Base-by-base conservation (phyloP, 1,284 basidiomycete species). In the Sphagnurus paluster region DNA sequence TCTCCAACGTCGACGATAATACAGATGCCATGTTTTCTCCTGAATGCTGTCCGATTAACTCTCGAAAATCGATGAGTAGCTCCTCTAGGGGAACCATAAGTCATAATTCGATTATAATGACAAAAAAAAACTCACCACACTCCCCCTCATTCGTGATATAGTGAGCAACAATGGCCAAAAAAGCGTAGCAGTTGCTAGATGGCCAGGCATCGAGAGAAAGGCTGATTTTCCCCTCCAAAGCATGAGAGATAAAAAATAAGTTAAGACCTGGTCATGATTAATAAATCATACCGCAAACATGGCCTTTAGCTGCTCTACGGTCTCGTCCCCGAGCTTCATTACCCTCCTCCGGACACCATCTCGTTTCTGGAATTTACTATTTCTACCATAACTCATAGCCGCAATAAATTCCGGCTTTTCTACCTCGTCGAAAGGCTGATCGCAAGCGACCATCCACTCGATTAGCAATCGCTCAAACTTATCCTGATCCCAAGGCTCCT, bases 371-470 rank as follows among this genome's bases (percentile, higher is more conserved):
- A 42, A 60, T 54, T 3, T 50, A 38, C 13, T 62, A 39, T 9
- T 39, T 0, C 24, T 28, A 1, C 45, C 19, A 9, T 64, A 68
- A 1, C 47, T 26, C 5, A 69, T 44, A 5, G 67, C 14, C 0
- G n/a, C 24, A 2, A 40, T n/a, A 42, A 67, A 65, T 35, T 60
- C 56, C 1, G 55, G 50, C 17, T 57, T 50, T 9, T 68, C 63
- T 16, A 67, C 59, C 34, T 59, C 56, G 4, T 64, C 57, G 49
- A 67, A 67, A 5, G 64, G 65, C 34, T 66, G 63, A 40, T 68
- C 61, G 39, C 56, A 60, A n/a, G 57, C 48, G 10, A 63, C 51
- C 8, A 66, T 52, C 61, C 63, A 68, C 19, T 62, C 51, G 4
- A 51, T 49, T 0, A 68, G 44, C 0, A 62, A 50, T 1, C 46